These are phyloP conservation scores for Paraconiothyrium sp. DNA, from an alignment of 2,329 filamentous ascomycete species.

Conservation along the genomic window DNA sequence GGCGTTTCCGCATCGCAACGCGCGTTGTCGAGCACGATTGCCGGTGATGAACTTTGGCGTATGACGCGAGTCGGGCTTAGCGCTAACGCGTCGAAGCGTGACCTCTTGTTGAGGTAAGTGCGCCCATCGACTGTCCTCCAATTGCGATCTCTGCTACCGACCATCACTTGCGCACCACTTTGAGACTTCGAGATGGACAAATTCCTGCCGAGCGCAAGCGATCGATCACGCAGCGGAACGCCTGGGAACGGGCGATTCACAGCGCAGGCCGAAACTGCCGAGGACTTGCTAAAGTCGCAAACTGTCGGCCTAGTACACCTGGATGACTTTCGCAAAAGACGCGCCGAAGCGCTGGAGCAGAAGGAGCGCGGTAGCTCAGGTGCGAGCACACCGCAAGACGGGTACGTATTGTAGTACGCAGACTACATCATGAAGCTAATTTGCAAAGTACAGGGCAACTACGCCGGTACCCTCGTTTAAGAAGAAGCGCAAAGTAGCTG, in stretches of 20 bases:
- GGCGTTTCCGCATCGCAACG: slow-evolving; percentile 6
- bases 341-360: slow-evolving; percentile 91
- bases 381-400: slow-evolving; percentile 64
- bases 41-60: not conserved
- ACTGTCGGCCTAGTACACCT: slow-evolving; percentile 92
- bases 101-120: slow-evolving; percentile 7
- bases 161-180: not conserved
- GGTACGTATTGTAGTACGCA: slow-evolving; percentile 58
- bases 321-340: slow-evolving; percentile 94
- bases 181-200: slow-evolving; percentile 38
- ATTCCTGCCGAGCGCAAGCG: slow-evolving; percentile 31
- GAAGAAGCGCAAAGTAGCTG: slow-evolving; percentile 64
- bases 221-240: slow-evolving; percentile 30
- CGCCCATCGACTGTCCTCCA: slow-evolving; percentile 1
- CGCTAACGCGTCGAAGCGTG: slow-evolving; percentile 36
- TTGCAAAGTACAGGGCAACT: slow-evolving; percentile 65
- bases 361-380: slow-evolving; percentile 80
- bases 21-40: not conserved
- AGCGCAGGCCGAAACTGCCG: slow-evolving; percentile 77
- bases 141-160: not conserved
- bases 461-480: slow-evolving; percentile 62
- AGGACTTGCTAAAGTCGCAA: slow-evolving; percentile 83
- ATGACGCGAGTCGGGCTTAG: slow-evolving; percentile 12
- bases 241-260: slow-evolving; percentile 71
- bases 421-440: slow-evolving; percentile 55